phyloP scores from a whole-genome alignment of 176 grass and related monocot genomes.

The Zea luxurians region DNA sequence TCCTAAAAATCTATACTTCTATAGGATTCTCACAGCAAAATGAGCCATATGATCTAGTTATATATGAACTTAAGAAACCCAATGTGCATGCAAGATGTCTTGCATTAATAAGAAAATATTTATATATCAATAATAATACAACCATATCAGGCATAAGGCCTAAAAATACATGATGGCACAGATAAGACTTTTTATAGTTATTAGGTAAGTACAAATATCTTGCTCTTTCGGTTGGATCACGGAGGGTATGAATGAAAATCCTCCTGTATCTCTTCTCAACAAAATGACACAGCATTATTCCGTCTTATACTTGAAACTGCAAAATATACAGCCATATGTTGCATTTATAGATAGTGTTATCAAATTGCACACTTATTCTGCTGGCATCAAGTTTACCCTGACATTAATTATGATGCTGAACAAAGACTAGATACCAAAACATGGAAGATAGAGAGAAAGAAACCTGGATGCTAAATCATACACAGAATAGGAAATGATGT shows the following conservation, averaged over 20 bases:
- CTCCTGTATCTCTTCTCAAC: too few relatives aligned
- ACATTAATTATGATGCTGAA: neutral
- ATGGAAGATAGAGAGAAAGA: neutral
- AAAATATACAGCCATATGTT: neutral
- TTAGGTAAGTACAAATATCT: neutral
- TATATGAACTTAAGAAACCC: conserved; percentile 20
- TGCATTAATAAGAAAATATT: neutral
- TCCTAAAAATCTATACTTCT: neutral
- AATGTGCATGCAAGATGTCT: neutral
- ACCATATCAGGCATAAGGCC: neutral
- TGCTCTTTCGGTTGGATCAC: too few relatives aligned
- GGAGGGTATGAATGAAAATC: too few relatives aligned
- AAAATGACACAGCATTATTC: too few relatives aligned
- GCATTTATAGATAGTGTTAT: neutral
- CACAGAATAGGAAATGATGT: neutral
- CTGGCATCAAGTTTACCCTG: conserved; percentile 15
- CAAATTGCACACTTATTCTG: conserved; percentile 8
- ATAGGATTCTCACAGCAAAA: neutral
- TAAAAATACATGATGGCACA: neutral
- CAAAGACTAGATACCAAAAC: neutral
- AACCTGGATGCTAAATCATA: conserved; percentile 14
- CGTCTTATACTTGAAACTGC: too few relatives aligned
- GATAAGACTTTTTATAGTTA: conserved; percentile 5
- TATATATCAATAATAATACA: neutral
- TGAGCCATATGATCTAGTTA: neutral